phyloP scores from a whole-genome alignment of 73 alveolate species.

The Paramecium sonneborni region DNA sequence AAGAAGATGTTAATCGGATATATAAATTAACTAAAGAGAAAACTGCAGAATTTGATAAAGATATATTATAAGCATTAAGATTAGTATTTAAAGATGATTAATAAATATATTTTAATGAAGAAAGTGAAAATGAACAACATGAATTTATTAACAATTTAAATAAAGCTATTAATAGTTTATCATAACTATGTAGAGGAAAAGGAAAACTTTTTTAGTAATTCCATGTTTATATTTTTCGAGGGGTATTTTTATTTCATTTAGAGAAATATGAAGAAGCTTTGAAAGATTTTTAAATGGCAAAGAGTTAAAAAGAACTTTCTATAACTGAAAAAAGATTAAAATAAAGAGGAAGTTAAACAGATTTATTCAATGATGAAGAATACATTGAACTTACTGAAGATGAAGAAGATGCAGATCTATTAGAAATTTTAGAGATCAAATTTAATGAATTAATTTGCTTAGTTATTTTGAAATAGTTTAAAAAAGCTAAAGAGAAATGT shows the following conservation, averaged over 20 bases:
- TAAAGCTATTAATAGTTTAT: not conserved
- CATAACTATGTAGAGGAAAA: not conserved
- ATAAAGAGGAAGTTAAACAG: constrained; percentile 38
- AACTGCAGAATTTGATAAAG: constrained; percentile 53
- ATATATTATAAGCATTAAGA: constrained; percentile 38
- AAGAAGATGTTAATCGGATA: constrained; percentile 40
- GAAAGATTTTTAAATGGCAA: constrained; percentile 64
- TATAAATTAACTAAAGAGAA: not conserved
- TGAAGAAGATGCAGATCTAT: constrained; percentile 59
- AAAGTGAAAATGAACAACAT: constrained; percentile 32
- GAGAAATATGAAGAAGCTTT: constrained; percentile 70
- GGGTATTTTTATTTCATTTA: constrained; percentile 61
- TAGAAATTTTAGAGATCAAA: constrained; percentile 54
- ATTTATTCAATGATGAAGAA: constrained; percentile 34
- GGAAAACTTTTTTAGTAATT: constrained; percentile 60
- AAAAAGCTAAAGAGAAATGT: constrained; percentile 53
- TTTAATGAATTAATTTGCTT: constrained; percentile 49
- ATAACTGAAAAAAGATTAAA: constrained; percentile 37
- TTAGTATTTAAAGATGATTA: constrained; percentile 41
- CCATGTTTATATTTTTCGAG: constrained; percentile 66
- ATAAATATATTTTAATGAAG: constrained; percentile 44
- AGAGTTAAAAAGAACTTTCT: constrained; percentile 23
- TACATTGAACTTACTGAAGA: constrained; percentile 61
- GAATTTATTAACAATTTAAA: not conserved
- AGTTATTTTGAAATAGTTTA: constrained; percentile 33